Conservation (phyloP, 805 yeast species). For the Yamadazyma endophytica region DNA sequence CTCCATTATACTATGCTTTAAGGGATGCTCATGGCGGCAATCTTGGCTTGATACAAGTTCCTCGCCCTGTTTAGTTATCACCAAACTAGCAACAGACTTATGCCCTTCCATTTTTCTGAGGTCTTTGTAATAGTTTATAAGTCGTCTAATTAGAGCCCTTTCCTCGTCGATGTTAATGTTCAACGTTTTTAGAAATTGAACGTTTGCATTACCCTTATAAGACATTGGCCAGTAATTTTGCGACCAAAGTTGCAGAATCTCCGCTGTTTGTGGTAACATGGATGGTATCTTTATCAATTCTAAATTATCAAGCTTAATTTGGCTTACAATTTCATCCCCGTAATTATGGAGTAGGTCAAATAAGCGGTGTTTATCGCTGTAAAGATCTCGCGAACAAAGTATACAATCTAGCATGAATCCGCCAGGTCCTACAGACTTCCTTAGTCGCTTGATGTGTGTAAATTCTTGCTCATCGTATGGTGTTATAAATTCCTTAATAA, state of each 20-base stretch:
- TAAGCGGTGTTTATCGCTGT: constrained; percentile 19
- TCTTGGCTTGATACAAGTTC: constrained; percentile 39
- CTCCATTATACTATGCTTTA: constrained; percentile 71
- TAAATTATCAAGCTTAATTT: constrained; percentile 6
- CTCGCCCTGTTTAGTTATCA: constrained; percentile 55
- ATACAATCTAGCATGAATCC: constrained; percentile 31
- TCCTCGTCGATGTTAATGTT: constrained; percentile 46
- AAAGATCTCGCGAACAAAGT: constrained; percentile 41
- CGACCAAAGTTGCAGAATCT: constrained; percentile 65
- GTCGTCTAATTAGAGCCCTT: constrained; percentile 16
- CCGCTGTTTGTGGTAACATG: constrained; percentile 67
- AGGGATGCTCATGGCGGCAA: constrained; percentile 36
- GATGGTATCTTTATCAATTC: constrained; percentile 45
- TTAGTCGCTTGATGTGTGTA: constrained; percentile 54
- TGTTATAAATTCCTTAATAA: constrained; percentile 22
- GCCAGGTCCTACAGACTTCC: constrained; percentile 21
- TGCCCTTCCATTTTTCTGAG: constrained; percentile 3
- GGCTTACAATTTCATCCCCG: constrained; percentile 3
- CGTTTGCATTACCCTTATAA: constrained; percentile 90
- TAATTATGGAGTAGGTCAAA: constrained; percentile 15
- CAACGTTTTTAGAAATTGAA: constrained; percentile 60
- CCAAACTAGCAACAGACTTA: constrained; percentile 51
- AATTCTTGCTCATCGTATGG: constrained; percentile 23
- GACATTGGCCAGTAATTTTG: constrained; percentile 74
- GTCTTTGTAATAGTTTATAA: constrained; percentile 3